Percentiles rank a stretch among this genome's conserved stretches.
Evolutionary conservation across 2,329 filamentous ascomycete genomes (phyloP).

Genomic region (Alternaria triticina): DNA sequence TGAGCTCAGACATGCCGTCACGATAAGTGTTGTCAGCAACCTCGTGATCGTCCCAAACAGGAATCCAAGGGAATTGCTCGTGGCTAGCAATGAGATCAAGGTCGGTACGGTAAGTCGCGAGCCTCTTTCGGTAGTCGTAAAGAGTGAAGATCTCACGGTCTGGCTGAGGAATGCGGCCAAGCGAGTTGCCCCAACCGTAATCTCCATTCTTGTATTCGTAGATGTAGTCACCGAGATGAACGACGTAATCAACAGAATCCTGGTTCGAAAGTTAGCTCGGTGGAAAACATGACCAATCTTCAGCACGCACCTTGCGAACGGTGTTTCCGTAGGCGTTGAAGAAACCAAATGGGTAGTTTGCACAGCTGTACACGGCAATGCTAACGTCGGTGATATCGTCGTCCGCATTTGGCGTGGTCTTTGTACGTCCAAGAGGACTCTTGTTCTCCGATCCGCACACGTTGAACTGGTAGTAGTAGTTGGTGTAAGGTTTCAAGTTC

Average conservation of each 20-base stretch:
- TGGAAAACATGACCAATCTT: background rate
- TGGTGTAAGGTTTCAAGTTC: slow-evolving; percentile 67
- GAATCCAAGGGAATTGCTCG: slow-evolving; percentile 52
- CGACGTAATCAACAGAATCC: slow-evolving; percentile 52
- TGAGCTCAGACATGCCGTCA: slow-evolving; percentile 49
- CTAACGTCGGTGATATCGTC: slow-evolving; percentile 65
- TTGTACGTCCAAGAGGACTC: slow-evolving; percentile 71
- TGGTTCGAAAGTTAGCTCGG: slow-evolving; percentile 21
- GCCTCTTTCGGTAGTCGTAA: slow-evolving; percentile 54
- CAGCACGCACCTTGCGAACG: slow-evolving; percentile 36
- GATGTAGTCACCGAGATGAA: slow-evolving; percentile 53
- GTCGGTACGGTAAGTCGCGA: slow-evolving; percentile 51
- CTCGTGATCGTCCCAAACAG: slow-evolving; percentile 55
- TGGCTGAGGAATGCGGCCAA: slow-evolving; percentile 42
- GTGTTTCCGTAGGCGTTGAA: slow-evolving; percentile 57
- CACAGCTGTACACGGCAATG: slow-evolving; percentile 74
- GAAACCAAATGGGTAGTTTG: slow-evolving; percentile 58
- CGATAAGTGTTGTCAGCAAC: slow-evolving; percentile 52
- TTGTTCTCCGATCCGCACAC: slow-evolving; percentile 68
- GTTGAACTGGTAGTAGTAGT: slow-evolving; percentile 74
- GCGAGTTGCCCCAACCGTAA: slow-evolving; percentile 44
- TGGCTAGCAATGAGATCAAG: slow-evolving; percentile 49
- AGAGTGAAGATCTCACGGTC: slow-evolving; percentile 49
- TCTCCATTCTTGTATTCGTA: slow-evolving; percentile 51
- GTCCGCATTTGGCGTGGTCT: slow-evolving; percentile 67